These are phyloP conservation scores for Polytolypa hystricis DNA, from an alignment of 2,329 filamentous ascomycete species.

Conservation along the genomic window DNA sequence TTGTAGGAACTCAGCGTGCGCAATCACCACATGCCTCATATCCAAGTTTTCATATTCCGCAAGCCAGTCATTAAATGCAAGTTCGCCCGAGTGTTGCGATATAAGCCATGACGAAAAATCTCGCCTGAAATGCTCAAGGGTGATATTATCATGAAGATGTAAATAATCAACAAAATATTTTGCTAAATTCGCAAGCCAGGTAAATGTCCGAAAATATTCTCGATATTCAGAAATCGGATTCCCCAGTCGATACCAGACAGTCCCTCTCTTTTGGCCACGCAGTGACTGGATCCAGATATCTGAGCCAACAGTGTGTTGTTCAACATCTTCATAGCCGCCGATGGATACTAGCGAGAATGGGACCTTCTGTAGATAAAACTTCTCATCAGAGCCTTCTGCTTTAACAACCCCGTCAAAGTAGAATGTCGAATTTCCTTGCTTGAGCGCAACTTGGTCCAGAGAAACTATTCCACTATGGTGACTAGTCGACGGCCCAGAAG, in stretches of 20 bases:
- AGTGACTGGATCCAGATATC: slow-evolving; percentile 55
- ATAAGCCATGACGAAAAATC: slow-evolving; percentile 50
- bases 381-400: slow-evolving; percentile 22
- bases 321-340: slow-evolving; percentile 50
- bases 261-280: slow-evolving; percentile 16
- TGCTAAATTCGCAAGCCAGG: slow-evolving; percentile 59
- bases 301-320: slow-evolving; percentile 36
- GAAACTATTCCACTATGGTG: slow-evolving; percentile 45
- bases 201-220: slow-evolving; percentile 51
- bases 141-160: slow-evolving; percentile 26
- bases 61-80: slow-evolving; percentile 46
- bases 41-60: slow-evolving; percentile 40
- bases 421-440: slow-evolving; percentile 28
- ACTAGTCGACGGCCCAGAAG: slow-evolving; percentile 15
- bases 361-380: slow-evolving; percentile 43
- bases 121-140: slow-evolving; percentile 45
- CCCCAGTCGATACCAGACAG: slow-evolving; percentile 54
- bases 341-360: slow-evolving; percentile 51
- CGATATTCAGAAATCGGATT: slow-evolving; percentile 49
- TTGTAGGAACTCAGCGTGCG: slow-evolving; percentile 52
- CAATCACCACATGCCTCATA: slow-evolving; percentile 51
- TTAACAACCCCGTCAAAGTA: slow-evolving; percentile 53
- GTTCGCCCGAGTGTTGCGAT: slow-evolving; percentile 32
- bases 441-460: slow-evolving; percentile 42
- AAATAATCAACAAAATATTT: slow-evolving; percentile 65